Evolutionary conservation across 2,329 filamentous ascomycete genomes (phyloP), one percentile per base, ranked within the genome.

Genomic region (Monosporascus cannonballus): DNA sequence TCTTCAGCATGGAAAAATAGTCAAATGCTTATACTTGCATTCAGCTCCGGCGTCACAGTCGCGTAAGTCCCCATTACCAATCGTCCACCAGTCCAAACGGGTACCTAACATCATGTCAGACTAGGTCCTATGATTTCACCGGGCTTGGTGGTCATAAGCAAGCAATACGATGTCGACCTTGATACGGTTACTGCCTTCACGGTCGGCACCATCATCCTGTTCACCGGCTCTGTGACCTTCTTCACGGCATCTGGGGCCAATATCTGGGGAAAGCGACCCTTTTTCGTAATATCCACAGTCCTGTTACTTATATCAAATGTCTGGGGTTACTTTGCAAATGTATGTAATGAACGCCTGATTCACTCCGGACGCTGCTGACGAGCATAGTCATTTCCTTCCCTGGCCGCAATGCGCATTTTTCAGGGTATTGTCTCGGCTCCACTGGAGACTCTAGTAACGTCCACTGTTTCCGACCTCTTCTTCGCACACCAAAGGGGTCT

Each of bases 111-210:
- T 51, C 22, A 5, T 22, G 11, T 41, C 27, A 58, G 57, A 9
- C 55, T 62, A 14, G 60, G 60, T 37, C 60, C 58, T 39, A 62
- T 62, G 60, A 61, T 62, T 37, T 59, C 58, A 3, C 60, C 60
- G 2, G 60, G 58, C 9, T 48, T 62, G 48, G 44, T 59, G 2
- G 5, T 62, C 25, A 57, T 62, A 18, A 59, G 55, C 51, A 14
- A 58, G 50, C 48, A 62, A 49, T 62, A 50, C 42, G 49, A 57
- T 3, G 51, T 59, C 30, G 49, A 56, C 34, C 53, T 50, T 15
- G 60, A 58, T 30, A 58, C 51, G 6, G 58, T 57, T 24, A 47
- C 57, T 46, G 51, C 60, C 4, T 62, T 58, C 42, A 61, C 61
- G 58, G 57, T 62, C 36, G 59, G 59, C 6, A 51, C 57, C 37